Conservation (phyloP, 768 basidiomycete genomes). For the Cystofilobasidium bisporidii region DNA sequence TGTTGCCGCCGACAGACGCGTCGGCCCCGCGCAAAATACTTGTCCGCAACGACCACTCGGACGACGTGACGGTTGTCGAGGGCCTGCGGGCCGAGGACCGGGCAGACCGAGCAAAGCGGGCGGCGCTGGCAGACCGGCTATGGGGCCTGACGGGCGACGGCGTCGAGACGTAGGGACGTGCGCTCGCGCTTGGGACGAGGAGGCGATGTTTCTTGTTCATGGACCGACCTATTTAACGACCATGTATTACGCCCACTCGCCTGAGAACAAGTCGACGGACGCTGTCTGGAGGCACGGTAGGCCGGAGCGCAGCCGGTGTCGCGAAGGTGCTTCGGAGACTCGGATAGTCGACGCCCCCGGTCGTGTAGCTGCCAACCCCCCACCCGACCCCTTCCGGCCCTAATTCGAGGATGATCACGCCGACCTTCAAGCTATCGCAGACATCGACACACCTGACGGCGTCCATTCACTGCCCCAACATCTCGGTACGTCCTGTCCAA, state of each 20-base stretch:
- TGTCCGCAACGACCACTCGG: neutral
- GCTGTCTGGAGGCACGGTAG: too few species aligned
- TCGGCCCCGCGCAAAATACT: neutral
- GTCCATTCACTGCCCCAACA: conserved; percentile 9
- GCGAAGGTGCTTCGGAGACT: too few species aligned
- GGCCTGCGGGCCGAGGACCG: neutral
- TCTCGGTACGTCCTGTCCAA: conserved; percentile 4
- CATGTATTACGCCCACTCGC: too few species aligned
- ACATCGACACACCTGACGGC: conserved; percentile 3
- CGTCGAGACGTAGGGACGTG: neutral
- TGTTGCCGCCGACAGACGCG: neutral
- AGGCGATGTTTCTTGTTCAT: neutral
- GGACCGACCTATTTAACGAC: too few species aligned
- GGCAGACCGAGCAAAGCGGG: neutral
- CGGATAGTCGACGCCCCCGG: too few species aligned
- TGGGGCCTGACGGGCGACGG: conserved; percentile 3
- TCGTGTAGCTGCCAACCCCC: too few species aligned
- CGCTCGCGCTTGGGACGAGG: neutral
- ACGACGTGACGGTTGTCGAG: neutral
- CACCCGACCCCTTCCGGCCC: neutral
- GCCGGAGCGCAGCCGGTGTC: too few species aligned
- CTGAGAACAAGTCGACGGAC: too few species aligned
- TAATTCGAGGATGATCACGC: conserved; percentile 10
- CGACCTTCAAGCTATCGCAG: conserved; percentile 19
- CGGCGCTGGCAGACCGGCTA: neutral